Conservation (phyloP, 176 grass and related monocot species). For the Musa acuminata region DNA sequence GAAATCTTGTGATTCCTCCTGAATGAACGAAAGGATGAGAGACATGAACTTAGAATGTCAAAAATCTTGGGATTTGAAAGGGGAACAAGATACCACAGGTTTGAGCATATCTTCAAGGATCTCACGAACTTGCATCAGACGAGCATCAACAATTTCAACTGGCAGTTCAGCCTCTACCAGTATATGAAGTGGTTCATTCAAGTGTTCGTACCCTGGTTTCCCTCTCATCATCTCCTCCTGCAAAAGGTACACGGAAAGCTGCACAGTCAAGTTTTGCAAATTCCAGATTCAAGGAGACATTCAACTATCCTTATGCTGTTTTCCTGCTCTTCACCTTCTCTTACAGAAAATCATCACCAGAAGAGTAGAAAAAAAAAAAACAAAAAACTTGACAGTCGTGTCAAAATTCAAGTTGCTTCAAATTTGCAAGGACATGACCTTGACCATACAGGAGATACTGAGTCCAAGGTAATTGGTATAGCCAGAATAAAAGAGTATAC, state of each 20-base stretch:
- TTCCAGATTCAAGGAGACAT: too few species aligned
- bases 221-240: constrained; percentile 95
- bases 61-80: background rate
- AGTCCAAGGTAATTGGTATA: background rate
- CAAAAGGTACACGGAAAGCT: background rate
- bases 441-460: too few species aligned
- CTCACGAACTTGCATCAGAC: constrained; percentile 77
- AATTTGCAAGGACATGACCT: too few species aligned
- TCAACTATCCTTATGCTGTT: background rate
- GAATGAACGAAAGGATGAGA: constrained; percentile 9
- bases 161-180: constrained; percentile 86
- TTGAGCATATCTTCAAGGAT: constrained; percentile 85
- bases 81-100: constrained; percentile 48
- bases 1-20: constrained; percentile 95
- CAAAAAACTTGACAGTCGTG: too few species aligned
- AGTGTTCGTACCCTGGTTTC: constrained; percentile 89
- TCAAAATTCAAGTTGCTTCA: too few species aligned
- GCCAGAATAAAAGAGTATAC: too few species aligned
- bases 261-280: too few species aligned
- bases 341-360: background rate
- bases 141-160: constrained; percentile 69
- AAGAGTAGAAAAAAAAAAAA: background rate
- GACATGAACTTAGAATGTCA: background rate
- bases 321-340: background rate
- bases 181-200: constrained; percentile 92